Conservation (phyloP, 305 asterid genomes). For the Ilex paraguariensis region DNA sequence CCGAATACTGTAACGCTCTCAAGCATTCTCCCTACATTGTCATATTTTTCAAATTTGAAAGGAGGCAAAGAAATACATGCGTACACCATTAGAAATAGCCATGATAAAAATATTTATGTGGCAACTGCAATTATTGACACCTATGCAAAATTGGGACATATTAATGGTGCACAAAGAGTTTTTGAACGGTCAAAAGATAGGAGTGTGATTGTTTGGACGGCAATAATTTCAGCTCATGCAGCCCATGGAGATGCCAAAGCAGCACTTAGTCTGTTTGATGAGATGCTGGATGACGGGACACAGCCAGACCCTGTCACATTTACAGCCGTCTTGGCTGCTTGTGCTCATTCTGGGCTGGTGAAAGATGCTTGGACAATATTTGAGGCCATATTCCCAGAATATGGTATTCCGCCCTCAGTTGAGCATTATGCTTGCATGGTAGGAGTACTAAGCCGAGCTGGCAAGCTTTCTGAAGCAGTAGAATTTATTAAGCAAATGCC, state of each 20-base stretch:
- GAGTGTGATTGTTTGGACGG: slow-evolving; percentile 80
- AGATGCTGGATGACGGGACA: slow-evolving; percentile 50
- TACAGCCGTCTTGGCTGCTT: slow-evolving; percentile 74
- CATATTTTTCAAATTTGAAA: slow-evolving; percentile 48
- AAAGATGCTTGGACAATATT: slow-evolving; percentile 57
- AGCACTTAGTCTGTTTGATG: slow-evolving; percentile 53
- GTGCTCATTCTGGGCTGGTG: slow-evolving; percentile 81
- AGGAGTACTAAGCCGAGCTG: slow-evolving; percentile 65
- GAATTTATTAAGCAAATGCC: slow-evolving; percentile 69
- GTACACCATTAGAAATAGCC: slow-evolving; percentile 48
- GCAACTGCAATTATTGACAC: slow-evolving; percentile 66
- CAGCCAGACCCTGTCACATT: slow-evolving; percentile 71
- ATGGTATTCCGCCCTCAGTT: slow-evolving; percentile 47
- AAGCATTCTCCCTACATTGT: slow-evolving; percentile 63
- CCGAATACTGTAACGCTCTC: slow-evolving; percentile 70
- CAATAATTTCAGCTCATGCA: slow-evolving; percentile 77
- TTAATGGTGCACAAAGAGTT: slow-evolving; percentile 49
- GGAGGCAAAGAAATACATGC: slow-evolving; percentile 78
- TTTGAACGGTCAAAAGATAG: slow-evolving; percentile 46
- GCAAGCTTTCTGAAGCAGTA: slow-evolving; percentile 60
- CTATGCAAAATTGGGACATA: slow-evolving; percentile 76
- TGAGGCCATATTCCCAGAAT: slow-evolving; percentile 37
- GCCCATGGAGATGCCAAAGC: slow-evolving; percentile 65
- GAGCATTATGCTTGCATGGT: slow-evolving; percentile 84
- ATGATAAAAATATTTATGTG: slow-evolving; percentile 52